Percentiles rank a stretch among this genome's conserved stretches.
Conservation (phyloP, 2,329 filamentous ascomycete species). For the Xylariaceae sp. region DNA sequence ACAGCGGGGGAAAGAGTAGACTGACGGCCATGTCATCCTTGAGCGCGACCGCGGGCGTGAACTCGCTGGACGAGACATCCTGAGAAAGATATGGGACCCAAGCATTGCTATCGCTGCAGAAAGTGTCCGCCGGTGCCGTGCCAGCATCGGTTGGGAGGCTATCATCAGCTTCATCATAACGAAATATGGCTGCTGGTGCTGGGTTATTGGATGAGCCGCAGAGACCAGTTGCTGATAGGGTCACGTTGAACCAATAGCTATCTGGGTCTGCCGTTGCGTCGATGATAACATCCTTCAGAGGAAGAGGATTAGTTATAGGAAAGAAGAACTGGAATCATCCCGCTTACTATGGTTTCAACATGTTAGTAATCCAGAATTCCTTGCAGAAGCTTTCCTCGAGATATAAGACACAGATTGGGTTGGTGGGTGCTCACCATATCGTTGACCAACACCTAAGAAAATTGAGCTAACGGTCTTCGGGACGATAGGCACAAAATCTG, state of each 20-base stretch:
- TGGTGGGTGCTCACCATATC: conserved; percentile 25
- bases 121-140: conserved; percentile 9
- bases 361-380: too few species aligned
- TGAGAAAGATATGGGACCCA: conserved; percentile 24
- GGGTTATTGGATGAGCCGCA: conserved; percentile 32
- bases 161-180: conserved; percentile 33
- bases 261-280: conserved; percentile 33
- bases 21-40: conserved; percentile 23
- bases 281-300: conserved; percentile 40
- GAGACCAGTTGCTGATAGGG: conserved; percentile 22
- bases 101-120: conserved; percentile 20
- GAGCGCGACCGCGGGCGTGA: conserved; percentile 26
- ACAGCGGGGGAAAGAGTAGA: conserved; percentile 14
- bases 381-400: too few species aligned
- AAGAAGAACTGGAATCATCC: too few species aligned
- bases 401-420: too few species aligned
- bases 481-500: conserved; percentile 48
- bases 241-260: conserved; percentile 43
- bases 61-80: conserved; percentile 20
- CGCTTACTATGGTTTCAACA: too few species aligned
- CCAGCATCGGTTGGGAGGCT: conserved; percentile 30
- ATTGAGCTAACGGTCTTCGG: conserved; percentile 48
- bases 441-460: conserved; percentile 45
- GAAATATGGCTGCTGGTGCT: conserved; percentile 36
- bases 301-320: too few species aligned